phyloP scores from a whole-genome alignment of 805 yeast species.

The Wickerhamiella hasegawae region DNA sequence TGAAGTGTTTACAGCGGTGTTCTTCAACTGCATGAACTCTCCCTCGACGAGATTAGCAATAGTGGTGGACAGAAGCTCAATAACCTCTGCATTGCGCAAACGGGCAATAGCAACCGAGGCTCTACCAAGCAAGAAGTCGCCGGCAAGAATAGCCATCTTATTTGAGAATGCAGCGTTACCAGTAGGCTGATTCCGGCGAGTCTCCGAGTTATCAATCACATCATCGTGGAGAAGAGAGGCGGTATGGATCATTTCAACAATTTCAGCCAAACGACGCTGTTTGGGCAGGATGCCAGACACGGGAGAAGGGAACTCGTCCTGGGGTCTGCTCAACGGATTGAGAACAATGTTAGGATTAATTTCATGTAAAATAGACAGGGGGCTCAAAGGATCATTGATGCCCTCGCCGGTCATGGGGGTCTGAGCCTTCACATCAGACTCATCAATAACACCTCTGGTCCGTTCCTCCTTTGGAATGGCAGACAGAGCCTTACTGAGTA shows the following conservation, averaged over 20 bases:
- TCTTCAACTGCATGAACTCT: conserved; percentile 95
- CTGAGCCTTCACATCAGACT: conserved; percentile 16
- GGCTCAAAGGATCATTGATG: conserved; percentile 40
- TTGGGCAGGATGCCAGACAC: conserved; percentile 78
- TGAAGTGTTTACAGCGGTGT: conserved; percentile 47
- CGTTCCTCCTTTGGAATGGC: conserved; percentile 54
- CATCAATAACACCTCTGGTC: conserved; percentile 42
- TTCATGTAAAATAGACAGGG: conserved; percentile 72
- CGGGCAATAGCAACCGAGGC: conserved; percentile 94
- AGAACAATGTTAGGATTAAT: conserved; percentile 66
- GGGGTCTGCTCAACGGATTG: conserved; percentile 72
- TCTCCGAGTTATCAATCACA: conserved; percentile 76
- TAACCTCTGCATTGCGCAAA: conserved; percentile 90
- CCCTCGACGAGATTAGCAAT: conserved; percentile 97
- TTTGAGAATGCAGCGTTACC: conserved; percentile 91
- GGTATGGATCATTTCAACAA: conserved; percentile 96
- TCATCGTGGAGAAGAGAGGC: conserved; percentile 93
- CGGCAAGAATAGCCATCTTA: conserved; percentile 95
- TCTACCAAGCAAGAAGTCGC: conserved; percentile 86
- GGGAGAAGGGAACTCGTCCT: conserved; percentile 50
- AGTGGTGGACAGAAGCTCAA: conserved; percentile 85
- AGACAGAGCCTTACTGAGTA: conserved; percentile 67
- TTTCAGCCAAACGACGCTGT: conserved; percentile 89
- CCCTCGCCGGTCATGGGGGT: conserved; percentile 17
- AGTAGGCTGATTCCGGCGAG: conserved; percentile 77